These are phyloP conservation scores for Candida endomychidarum DNA, from an alignment of 805 yeast genomes.

Conservation along the genomic window DNA sequence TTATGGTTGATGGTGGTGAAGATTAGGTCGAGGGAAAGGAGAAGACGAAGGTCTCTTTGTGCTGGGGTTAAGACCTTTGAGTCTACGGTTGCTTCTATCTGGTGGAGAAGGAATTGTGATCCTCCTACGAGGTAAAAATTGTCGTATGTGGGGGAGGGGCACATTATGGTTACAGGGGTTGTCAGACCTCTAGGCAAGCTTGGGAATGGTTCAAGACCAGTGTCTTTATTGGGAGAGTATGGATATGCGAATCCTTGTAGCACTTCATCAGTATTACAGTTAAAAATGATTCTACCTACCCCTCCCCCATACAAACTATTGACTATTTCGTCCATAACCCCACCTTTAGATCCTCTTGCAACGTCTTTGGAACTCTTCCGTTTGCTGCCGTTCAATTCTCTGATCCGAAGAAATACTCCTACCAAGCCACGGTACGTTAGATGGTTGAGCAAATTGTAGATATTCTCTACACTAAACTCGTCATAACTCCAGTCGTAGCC, in stretches of 20 bases:
- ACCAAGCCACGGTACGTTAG: conserved; percentile 38
- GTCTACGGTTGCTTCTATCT: conserved; percentile 44
- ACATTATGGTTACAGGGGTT: no score
- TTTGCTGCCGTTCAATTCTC: conserved; percentile 22
- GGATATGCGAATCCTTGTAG: conserved; percentile 9
- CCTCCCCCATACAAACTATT: no score
- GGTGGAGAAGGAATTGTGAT: conserved; percentile 41
- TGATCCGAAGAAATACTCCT: conserved; percentile 32
- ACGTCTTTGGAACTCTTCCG: conserved; percentile 12
- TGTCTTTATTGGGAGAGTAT: neutral
- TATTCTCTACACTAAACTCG: conserved; percentile 32
- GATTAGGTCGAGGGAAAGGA: conserved; percentile 37
- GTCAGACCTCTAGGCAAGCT: no score
- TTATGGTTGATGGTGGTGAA: conserved; percentile 45
- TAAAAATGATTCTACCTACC: conserved; percentile 24
- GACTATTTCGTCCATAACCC: conserved; percentile 16
- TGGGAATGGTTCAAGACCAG: no score
- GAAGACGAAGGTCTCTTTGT: conserved; percentile 22
- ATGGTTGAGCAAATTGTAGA: conserved; percentile 41
- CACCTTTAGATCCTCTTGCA: no score
- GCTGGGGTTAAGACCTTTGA: neutral
- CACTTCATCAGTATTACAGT: conserved; percentile 17
- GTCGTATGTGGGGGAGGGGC: conserved; percentile 26
- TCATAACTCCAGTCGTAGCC: conserved; percentile 51
- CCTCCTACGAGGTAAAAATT: conserved; percentile 53